Conservation (phyloP, 176 grass and related monocot genomes). For the Puccinellia tenuiflora region DNA sequence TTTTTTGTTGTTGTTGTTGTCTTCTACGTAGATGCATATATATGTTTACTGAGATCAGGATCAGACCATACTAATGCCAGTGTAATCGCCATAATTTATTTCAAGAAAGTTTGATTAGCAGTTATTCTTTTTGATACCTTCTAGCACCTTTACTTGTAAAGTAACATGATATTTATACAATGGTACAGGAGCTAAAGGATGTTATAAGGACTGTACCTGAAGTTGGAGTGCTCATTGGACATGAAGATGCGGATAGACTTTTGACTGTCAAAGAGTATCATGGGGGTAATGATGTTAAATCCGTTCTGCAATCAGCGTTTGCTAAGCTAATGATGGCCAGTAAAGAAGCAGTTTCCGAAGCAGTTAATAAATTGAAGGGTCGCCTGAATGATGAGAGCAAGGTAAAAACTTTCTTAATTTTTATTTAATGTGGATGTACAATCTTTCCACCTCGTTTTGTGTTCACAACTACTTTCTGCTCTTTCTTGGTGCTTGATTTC, state of each 20-base stretch:
- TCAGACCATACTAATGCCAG: too few relatives aligned
- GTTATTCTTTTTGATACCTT: background rate
- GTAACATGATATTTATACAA: background rate
- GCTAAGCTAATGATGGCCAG: slow-evolving; percentile 67
- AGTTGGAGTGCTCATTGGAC: slow-evolving; percentile 46
- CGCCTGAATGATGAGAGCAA: slow-evolving; percentile 64
- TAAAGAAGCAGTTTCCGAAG: slow-evolving; percentile 54
- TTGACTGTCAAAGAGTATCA: slow-evolving; percentile 34
- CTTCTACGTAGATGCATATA: background rate
- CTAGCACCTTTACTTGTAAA: background rate
- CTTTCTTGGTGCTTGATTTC: background rate
- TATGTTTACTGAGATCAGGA: background rate
- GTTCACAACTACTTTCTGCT: background rate
- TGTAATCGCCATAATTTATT: background rate
- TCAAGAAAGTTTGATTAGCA: background rate
- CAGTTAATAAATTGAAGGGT: slow-evolving; percentile 48
- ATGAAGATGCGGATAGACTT: slow-evolving; percentile 45
- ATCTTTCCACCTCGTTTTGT: background rate
- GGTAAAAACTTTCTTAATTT: slow-evolving; percentile 38
- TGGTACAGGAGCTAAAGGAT: slow-evolving; percentile 70
- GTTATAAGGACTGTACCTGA: slow-evolving; percentile 72
- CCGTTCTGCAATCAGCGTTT: slow-evolving; percentile 49
- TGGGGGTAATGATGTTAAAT: slow-evolving; percentile 38
- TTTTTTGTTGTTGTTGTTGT: background rate
- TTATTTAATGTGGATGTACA: too few relatives aligned